Conservation (phyloP, 164 flowering plant genomes). For the Magnolia kwangsiensis region DNA sequence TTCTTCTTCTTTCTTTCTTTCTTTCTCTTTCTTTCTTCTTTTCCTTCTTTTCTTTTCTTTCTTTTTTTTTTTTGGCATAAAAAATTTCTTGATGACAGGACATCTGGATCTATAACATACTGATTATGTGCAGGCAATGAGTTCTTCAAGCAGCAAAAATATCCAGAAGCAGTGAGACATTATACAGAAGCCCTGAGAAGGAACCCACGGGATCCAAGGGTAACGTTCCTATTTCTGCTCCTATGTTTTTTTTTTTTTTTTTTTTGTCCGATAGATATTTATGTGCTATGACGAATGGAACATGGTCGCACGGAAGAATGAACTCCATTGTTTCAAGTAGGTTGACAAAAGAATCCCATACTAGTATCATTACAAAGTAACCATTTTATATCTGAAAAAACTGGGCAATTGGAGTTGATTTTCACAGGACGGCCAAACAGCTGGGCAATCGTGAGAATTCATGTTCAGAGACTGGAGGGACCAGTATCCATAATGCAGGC, state of each 20-base stretch:
- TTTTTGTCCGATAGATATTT: not conserved
- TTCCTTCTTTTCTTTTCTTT: too few relatives aligned
- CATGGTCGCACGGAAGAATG: not conserved
- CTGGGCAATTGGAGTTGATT: not conserved
- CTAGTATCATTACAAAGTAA: not conserved
- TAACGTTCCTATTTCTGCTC: conserved; percentile 7
- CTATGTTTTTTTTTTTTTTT: not conserved
- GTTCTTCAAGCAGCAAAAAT: conserved; percentile 79
- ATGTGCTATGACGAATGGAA: not conserved
- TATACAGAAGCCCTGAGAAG: conserved; percentile 86
- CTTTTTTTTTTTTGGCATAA: too few relatives aligned
- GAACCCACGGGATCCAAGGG: conserved; percentile 88
- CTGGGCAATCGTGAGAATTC: too few relatives aligned
- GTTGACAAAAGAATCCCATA: not conserved
- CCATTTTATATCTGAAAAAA: too few relatives aligned
- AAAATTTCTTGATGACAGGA: too few relatives aligned
- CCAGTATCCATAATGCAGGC: too few relatives aligned
- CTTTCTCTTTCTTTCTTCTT: too few relatives aligned
- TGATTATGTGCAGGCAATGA: conserved; percentile 62
- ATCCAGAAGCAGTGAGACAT: conserved; percentile 88
- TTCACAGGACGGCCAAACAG: not conserved
- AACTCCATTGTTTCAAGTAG: not conserved
- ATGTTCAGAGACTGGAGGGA: too few relatives aligned
- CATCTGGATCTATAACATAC: not conserved
- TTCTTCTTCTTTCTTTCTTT: too few relatives aligned